Evolutionary conservation across 129 eudicot genomes (phyloP), one percentile per base, ranked within the genome.

Genomic region (Escallonia rubra): DNA sequence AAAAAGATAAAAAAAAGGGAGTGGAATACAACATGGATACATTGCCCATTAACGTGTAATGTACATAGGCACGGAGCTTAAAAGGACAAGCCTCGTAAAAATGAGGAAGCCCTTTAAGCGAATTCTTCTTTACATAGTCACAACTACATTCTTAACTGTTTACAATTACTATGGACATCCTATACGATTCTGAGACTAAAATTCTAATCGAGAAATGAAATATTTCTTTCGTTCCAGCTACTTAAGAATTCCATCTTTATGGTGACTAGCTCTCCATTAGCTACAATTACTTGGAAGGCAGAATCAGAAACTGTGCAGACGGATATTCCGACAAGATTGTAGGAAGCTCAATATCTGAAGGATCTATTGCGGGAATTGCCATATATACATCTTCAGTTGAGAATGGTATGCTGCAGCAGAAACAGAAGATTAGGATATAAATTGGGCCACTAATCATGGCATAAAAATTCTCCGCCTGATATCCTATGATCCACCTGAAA

Each of bases 321-420:
- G 97, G 87, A 73, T 76, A 72, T 68, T 87, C 95, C 10, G 96
- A 85, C 53, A 90, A 73, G 75, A 81, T 78, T 6, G 77, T 50
- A 8, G 97, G 99, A 38, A 87, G 75, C 51, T 87, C 91, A 9
- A 85, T 74, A 64, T 80, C 87, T 69, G 91, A 71, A 74, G 86
- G 99, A 70, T 90, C 99, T 34, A 87, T 75, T 6, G 72, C 73
- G 3, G 99, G 99, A 72, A 94, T 87, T 40, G 99, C 88, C 90
- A 87, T 83, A 70, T 88, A 94, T 58, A 94, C 86, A 70, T 94
- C 99, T 49, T 94, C 99, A 0, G 99, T 90, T 48, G 93, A 89
- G 71, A 94, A 94, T 7, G 99, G 99, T 54, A 94, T 94, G 78
- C 99, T 94, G 88, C 81, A 78, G 44, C 3, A 67, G 51, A 42